phyloP scores from a whole-genome alignment of 805 yeast species.

The Yarrowia sp. region DNA sequence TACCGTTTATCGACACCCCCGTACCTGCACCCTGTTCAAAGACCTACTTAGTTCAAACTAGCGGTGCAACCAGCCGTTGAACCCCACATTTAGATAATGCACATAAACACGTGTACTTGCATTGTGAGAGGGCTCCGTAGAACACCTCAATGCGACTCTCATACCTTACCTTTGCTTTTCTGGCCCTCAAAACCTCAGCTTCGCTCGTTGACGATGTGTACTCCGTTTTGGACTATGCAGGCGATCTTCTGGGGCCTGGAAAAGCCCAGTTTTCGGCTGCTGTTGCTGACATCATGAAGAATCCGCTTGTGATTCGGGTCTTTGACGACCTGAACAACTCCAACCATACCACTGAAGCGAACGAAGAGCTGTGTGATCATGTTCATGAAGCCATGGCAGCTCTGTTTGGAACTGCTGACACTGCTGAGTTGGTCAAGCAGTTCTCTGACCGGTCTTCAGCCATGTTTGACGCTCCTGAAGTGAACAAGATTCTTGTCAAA shows the following conservation, averaged over 20 bases:
- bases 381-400: neutral
- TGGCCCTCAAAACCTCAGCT: neutral
- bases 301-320: neutral
- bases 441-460: neutral
- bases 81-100: neutral
- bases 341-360: neutral
- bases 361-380: neutral
- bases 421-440: neutral
- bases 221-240: conserved; percentile 6
- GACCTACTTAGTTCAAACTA: too few relatives aligned
- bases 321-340: conserved; percentile 11
- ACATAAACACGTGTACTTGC: conserved; percentile 8
- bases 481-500: neutral
- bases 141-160: neutral
- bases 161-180: neutral
- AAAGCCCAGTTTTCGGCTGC: neutral
- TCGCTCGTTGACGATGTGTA: neutral
- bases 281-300: neutral
- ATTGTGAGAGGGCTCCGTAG: too few relatives aligned
- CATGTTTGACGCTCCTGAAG: neutral
- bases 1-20: too few relatives aligned
- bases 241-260: conserved; percentile 1
- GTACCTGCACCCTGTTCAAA: too few relatives aligned
- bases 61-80: too few relatives aligned
- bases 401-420: neutral